Evolutionary conservation across 2,329 filamentous ascomycete species (phyloP).

Genomic region (Fusarium guadeloupense): DNA sequence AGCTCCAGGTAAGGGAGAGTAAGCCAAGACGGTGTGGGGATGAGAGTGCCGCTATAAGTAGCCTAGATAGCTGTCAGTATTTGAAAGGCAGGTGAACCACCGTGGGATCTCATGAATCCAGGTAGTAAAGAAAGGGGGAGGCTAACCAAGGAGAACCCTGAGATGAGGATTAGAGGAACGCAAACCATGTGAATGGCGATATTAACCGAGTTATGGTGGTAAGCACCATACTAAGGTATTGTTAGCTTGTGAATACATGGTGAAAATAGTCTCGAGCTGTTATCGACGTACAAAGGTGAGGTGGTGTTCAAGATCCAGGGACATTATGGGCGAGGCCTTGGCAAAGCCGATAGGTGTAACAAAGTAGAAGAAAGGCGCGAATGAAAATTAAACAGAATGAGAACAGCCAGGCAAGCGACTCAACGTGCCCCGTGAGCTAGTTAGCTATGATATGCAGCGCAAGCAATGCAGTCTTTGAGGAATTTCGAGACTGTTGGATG

Average conservation of each 20-base stretch:
- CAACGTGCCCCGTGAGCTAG: slow-evolving; percentile 20
- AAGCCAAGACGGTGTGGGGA: slow-evolving; percentile 72
- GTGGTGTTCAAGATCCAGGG: slow-evolving; percentile 82
- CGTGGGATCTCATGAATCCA: background rate
- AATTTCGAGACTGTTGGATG: slow-evolving; percentile 19
- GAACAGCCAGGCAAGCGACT: slow-evolving; percentile 15
- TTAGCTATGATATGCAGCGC: background rate
- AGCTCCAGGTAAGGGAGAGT: slow-evolving; percentile 73
- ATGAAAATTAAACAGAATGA: slow-evolving; percentile 16
- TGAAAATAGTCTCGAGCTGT: background rate
- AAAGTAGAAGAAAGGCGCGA: slow-evolving; percentile 9
- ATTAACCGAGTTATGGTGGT: slow-evolving; percentile 82
- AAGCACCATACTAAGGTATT: slow-evolving; percentile 76
- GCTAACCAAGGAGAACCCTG: slow-evolving; percentile 75
- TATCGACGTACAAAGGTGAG: slow-evolving; percentile 75
- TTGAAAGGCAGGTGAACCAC: background rate
- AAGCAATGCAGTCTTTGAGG: slow-evolving; percentile 12
- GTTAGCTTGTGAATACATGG: slow-evolving; percentile 17
- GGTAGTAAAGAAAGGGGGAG: slow-evolving; percentile 4
- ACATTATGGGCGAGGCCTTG: slow-evolving; percentile 55
- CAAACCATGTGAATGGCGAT: slow-evolving; percentile 81
- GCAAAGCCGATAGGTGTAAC: slow-evolving; percentile 5
- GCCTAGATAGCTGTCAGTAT: slow-evolving; percentile 53
- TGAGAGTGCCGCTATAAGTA: slow-evolving; percentile 69
- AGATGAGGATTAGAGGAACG: slow-evolving; percentile 78